phyloP scores from a whole-genome alignment of 192 early-diverging fungal genomes.

The Allomyces javanicus region DNA sequence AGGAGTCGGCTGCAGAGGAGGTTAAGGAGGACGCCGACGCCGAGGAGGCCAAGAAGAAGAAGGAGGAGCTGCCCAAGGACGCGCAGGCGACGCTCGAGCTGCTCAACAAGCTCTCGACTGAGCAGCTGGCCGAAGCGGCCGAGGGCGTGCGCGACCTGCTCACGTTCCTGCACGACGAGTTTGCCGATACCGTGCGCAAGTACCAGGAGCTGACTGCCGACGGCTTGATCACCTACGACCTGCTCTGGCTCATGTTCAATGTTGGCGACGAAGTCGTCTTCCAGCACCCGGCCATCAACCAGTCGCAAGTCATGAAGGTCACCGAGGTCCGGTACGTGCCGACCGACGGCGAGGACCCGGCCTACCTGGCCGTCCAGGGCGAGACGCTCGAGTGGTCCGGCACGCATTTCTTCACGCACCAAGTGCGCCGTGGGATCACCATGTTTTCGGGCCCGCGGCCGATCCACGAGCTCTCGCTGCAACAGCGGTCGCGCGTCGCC shows the following conservation, averaged over 20 bases:
- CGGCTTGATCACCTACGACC: not conserved
- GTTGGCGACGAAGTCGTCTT: no score
- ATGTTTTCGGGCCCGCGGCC: no score
- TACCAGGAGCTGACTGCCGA: not conserved
- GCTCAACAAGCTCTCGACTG: not conserved
- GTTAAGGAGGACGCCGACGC: not conserved
- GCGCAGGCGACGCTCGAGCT: not conserved
- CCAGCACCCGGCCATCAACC: no score
- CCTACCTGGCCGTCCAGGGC: no score
- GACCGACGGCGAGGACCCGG: no score
- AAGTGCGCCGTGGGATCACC: no score
- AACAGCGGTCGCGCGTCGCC: no score
- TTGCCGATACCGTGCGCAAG: not conserved
- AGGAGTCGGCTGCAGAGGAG: not conserved
- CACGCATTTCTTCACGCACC: no score
- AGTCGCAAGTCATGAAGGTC: no score
- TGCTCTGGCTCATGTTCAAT: not conserved
- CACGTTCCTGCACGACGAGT: not conserved
- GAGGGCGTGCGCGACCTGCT: not conserved
- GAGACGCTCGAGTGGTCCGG: no score
- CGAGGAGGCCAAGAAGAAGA: not conserved
- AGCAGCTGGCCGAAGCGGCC: not conserved
- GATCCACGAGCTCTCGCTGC: no score
- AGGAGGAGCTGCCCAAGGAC: not conserved
- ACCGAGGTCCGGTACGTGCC: no score